Evolutionary conservation across 768 basidiomycete species (phyloP).

Genomic region (Rubroboletus pulcherrimus): DNA sequence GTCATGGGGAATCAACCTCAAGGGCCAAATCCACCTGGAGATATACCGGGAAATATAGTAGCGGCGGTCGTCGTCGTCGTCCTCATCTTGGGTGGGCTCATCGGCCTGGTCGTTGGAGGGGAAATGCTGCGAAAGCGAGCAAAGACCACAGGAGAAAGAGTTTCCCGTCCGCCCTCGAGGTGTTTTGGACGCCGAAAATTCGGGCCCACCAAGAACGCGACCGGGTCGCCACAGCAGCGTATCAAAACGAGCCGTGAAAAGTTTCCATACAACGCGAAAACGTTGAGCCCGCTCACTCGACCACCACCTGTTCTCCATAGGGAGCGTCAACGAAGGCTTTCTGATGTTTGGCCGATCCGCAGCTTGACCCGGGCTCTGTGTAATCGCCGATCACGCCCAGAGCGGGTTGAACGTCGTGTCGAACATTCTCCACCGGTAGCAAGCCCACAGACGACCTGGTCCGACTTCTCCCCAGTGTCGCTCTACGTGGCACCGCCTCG

Average conservation of each 20-base stretch:
- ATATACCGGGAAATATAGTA: constrained; percentile 20
- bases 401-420: not conserved
- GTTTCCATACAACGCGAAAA: constrained; percentile 14
- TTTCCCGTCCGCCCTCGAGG: not conserved
- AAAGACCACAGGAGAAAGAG: not conserved
- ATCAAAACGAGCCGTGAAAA: not conserved
- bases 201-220: not conserved
- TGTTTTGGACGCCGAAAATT: constrained; percentile 6
- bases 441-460: constrained; percentile 28
- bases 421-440: not conserved
- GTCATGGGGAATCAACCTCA: not conserved
- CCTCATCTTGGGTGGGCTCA: constrained; percentile 26
- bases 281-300: constrained; percentile 6
- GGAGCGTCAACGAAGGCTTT: constrained; percentile 14
- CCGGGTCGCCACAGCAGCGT: not conserved
- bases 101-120: constrained; percentile 28
- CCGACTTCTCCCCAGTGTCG: constrained; percentile 23
- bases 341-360: constrained; percentile 21
- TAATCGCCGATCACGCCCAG: constrained; percentile 5
- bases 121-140: constrained; percentile 21
- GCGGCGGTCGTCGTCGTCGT: constrained; percentile 22
- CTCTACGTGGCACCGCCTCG: constrained; percentile 20
- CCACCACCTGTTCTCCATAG: constrained; percentile 13
- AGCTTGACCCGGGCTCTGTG: constrained; percentile 13
- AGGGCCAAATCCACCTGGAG: not conserved